Base-by-base conservation (phyloP, 495 filamentous ascomycete species). In the Aspergillus ostianus region DNA sequence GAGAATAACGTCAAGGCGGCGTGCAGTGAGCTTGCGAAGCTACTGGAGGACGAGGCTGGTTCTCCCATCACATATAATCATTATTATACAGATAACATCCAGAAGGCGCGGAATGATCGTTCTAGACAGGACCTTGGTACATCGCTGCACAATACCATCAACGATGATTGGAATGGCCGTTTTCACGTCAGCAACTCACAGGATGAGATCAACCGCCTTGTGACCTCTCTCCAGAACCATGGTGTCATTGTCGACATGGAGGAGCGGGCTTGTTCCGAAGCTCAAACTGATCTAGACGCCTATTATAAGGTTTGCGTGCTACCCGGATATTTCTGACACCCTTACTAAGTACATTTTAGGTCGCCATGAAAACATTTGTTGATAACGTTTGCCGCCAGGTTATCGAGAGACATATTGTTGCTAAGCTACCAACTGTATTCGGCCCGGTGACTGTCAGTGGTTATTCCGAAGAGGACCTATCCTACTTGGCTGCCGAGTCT, bases 41-140 rank as follows among this genome's bases (percentile, higher is more conserved):
- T 84, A 6, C 65, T 84, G 6, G 59, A 70, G 18, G 82, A 82
- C 51, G 73, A 77, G 23, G 56, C 69, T 48, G 67, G 65, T 9
- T 69, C 72, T 47, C 77, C 76, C 0, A 74, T 80, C 27, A 82
- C 77, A 1, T 81, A 81, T 60, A 80, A 80, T 51, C 75, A 77
- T 49, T 77, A 78, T 32, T 82, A 77, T 53, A 78, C 69, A 0
- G 69, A 78, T 30, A 77, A 68, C 0, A 67, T 81, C 47, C 60
- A 71, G n/a, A 73, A 74, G n/a, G 64, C 64, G 1, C 63, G 72
- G 8, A n/a, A 63, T 13, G 65, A 71, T 13, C 36, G 36, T 0
- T 32, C 41, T 0, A 65, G 66, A 21, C 15, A 48, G 2, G n/a
- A 41, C 8, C 48, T 67, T 12, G 26, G 50, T 46, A 41, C 21